phyloP scores from a whole-genome alignment of 371 early-diverging fungal genomes.

The Globomyces sp. region DNA sequence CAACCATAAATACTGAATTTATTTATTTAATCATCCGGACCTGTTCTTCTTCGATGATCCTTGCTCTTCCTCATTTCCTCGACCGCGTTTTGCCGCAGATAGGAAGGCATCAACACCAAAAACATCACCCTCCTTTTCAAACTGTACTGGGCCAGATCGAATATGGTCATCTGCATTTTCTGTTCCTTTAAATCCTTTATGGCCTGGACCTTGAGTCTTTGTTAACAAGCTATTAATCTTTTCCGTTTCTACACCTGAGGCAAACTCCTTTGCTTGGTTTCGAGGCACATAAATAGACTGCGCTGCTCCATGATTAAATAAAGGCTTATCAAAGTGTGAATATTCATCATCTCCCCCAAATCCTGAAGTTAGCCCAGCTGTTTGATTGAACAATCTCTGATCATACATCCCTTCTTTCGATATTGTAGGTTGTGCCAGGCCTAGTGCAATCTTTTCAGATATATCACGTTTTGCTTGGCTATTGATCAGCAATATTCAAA shows the following conservation, averaged over 20 bases:
- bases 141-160: slow-evolving; percentile 83
- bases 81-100: slow-evolving; percentile 48
- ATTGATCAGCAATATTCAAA: slow-evolving; percentile 51
- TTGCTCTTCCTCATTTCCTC: slow-evolving; percentile 28
- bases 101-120: slow-evolving; percentile 69
- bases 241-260: slow-evolving; percentile 64
- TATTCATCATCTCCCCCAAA: slow-evolving; percentile 79
- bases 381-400: slow-evolving; percentile 89
- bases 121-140: slow-evolving; percentile 73
- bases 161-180: slow-evolving; percentile 46
- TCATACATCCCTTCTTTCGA: slow-evolving; percentile 91
- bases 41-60: too few relatives aligned
- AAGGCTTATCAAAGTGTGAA: slow-evolving; percentile 65
- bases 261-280: slow-evolving; percentile 63
- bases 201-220: slow-evolving; percentile 28
- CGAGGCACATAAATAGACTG: slow-evolving; percentile 82
- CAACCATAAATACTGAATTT: too few relatives aligned
- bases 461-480: slow-evolving; percentile 81
- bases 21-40: too few relatives aligned
- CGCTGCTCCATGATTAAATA: slow-evolving; percentile 71
- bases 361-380: slow-evolving; percentile 79
- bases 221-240: slow-evolving; percentile 68
- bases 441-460: slow-evolving; percentile 96
- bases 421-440: slow-evolving; percentile 86
- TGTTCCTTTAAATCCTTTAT: slow-evolving; percentile 67